Evolutionary conservation across 1,139 yeast genomes (phyloP), one percentile per base, ranked within the genome.

Genomic region (Saccharomyces hybrid): DNA sequence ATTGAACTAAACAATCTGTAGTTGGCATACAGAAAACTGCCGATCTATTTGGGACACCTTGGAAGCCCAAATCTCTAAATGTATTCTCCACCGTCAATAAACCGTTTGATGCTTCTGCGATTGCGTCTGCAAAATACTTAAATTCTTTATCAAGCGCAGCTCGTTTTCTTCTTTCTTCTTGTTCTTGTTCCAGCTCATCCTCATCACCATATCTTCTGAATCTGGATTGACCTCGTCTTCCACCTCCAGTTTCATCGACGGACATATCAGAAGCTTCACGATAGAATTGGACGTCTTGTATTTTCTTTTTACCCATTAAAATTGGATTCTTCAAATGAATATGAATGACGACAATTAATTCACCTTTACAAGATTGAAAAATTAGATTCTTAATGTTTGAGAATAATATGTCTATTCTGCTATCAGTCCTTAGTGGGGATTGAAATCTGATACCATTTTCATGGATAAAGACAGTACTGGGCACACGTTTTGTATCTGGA

Each of bases 161-260:
- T 65, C 96, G 87, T 71, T 97, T 82, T 71, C 95, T 81, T 74
- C 98, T 84, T 74, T 93, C 99, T 73, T 93, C 98, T 73, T 93
- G 98, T 74, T 95, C 99, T 72, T 93, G 98, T 73, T 95, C 99
- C 61, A 95, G 78, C 74, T 93, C 99, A 72, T 93, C 99, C 73
- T 93, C 99, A 70, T 93, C 99, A 54, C 99, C 99, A 67, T 93
- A 93, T 68, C 97, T 77, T 77, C 90, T 88, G 64, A 84, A 81
- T 62, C 86, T 85, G 57, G 61, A 63, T 54, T 68, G 69, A 28
- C 66, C 64, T 53, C 74, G 73, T 77, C 90, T 88, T 59, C 95
- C 82, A 58, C 95, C 95, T 58, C 98, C 97, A 38, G 99, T 93
- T 73, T 93, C 99, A 73, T 93, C 99, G 66, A 89, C 90, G 2